Evolutionary conservation across 2,329 filamentous ascomycete genomes (phyloP).

Genomic region (Nothophaeocryptopus gaeumannii): DNA sequence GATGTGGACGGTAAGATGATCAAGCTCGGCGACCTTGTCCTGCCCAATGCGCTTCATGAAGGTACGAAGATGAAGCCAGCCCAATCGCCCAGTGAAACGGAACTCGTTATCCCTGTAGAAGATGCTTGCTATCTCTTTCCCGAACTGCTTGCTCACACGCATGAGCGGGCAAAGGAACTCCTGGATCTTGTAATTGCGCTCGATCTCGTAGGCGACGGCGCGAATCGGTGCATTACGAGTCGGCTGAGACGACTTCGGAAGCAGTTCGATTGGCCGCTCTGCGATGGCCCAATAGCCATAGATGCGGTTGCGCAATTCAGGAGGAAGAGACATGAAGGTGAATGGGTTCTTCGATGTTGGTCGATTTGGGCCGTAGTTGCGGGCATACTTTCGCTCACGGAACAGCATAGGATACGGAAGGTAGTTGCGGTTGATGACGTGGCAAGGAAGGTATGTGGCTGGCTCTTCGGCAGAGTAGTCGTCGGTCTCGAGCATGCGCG

Average conservation of each 20-base stretch:
- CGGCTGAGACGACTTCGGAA: background rate
- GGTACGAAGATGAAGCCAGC: conserved; percentile 3
- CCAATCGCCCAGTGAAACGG: conserved; percentile 16
- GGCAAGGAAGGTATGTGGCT: background rate
- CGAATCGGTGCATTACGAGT: background rate
- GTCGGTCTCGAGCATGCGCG: background rate
- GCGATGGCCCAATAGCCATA: conserved; percentile 1
- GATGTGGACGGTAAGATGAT: conserved; percentile 1
- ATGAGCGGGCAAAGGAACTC: too few species aligned
- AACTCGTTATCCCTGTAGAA: conserved; percentile 49
- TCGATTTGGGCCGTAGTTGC: conserved; percentile 2
- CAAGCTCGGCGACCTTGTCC: background rate
- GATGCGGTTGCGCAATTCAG: conserved; percentile 12
- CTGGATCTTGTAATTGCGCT: too few species aligned
- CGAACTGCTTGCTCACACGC: too few species aligned
- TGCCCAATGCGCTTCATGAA: conserved; percentile 3
- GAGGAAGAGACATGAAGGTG: conserved; percentile 13
- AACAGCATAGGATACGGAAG: background rate
- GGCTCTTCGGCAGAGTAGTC: background rate
- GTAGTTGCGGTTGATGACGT: background rate
- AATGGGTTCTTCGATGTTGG: background rate
- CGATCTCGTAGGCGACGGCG: background rate
- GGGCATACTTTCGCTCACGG: background rate
- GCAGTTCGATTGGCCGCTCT: conserved; percentile 4
- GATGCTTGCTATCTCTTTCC: too few species aligned